Conservation (phyloP, 306 rosid species). For the Datisca glomerata region DNA sequence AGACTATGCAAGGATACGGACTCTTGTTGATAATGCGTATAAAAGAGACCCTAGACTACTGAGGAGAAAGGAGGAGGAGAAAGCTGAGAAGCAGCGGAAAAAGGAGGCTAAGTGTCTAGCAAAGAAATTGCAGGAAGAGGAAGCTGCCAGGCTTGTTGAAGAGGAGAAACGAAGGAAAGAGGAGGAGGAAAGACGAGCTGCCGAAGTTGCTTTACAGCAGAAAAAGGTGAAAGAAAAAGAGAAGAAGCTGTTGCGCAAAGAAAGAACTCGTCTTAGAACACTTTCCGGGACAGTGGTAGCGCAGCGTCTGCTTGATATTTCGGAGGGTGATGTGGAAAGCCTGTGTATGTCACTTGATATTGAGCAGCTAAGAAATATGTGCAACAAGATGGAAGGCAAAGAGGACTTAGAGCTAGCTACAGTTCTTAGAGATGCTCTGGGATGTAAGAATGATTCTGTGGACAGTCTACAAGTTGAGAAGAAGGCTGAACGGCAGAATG, state of each 20-base stretch:
- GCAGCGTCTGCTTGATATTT: slow-evolving; percentile 34
- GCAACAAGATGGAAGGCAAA: slow-evolving; percentile 64
- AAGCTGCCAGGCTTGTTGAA: slow-evolving; percentile 72
- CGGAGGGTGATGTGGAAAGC: slow-evolving; percentile 63
- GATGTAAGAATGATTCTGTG: slow-evolving; percentile 26
- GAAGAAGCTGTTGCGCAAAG: slow-evolving; percentile 92
- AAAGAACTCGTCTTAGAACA: slow-evolving; percentile 67
- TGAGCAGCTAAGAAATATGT: slow-evolving; percentile 52
- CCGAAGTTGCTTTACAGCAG: slow-evolving; percentile 74
- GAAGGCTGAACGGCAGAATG: slow-evolving; percentile 37
- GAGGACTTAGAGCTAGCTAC: slow-evolving; percentile 36
- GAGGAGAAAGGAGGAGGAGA: slow-evolving; percentile 81
- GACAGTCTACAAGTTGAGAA: slow-evolving; percentile 27
- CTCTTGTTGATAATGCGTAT: slow-evolving; percentile 87
- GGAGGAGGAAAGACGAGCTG: slow-evolving; percentile 71
- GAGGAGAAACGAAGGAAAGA: slow-evolving; percentile 61
- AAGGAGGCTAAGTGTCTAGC: slow-evolving; percentile 74
- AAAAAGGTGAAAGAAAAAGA: slow-evolving; percentile 85
- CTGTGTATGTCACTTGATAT: slow-evolving; percentile 59
- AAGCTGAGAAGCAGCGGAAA: slow-evolving; percentile 84
- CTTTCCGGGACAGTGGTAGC: slow-evolving; percentile 49
- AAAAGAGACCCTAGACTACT: slow-evolving; percentile 81
- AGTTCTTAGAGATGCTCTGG: slow-evolving; percentile 41
- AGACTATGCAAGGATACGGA: slow-evolving; percentile 72
- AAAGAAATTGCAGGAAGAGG: slow-evolving; percentile 86